Conservation (phyloP, 2,329 filamentous ascomycete genomes). For the Dryadomyces quercivorus region DNA sequence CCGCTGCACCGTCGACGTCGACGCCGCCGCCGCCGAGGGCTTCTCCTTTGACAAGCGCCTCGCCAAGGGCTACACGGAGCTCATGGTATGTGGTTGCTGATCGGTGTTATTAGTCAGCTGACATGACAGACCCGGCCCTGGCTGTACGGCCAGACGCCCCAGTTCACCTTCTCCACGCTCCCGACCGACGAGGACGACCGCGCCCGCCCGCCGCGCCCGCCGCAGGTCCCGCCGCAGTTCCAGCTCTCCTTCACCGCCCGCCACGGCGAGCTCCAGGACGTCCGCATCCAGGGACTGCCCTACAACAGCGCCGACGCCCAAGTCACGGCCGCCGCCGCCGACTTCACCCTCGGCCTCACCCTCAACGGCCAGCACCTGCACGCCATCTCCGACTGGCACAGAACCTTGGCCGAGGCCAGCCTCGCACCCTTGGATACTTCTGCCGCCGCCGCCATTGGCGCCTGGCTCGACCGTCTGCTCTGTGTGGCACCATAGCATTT, state of each 20-base stretch:
- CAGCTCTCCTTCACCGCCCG: slow-evolving; percentile 23
- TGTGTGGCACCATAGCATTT: slow-evolving; percentile 5
- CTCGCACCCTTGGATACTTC: slow-evolving; percentile 5
- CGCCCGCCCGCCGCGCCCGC: slow-evolving; percentile 36
- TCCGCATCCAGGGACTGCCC: slow-evolving; percentile 14
- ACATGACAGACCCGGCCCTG: slow-evolving; percentile 47
- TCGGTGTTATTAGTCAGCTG: neutral
- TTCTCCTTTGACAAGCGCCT: slow-evolving; percentile 29
- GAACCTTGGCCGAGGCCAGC: slow-evolving; percentile 11
- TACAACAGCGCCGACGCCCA: slow-evolving; percentile 6
- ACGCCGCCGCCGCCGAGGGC: slow-evolving; percentile 35
- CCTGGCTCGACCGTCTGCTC: slow-evolving; percentile 21
- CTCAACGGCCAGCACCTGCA: slow-evolving; percentile 15
- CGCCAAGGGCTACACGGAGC: slow-evolving; percentile 43
- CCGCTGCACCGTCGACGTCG: slow-evolving; percentile 26
- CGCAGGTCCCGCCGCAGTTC: slow-evolving; percentile 29
- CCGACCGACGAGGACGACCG: slow-evolving; percentile 46
- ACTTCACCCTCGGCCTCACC: slow-evolving; percentile 9
- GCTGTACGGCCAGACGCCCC: slow-evolving; percentile 78
- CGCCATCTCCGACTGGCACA: slow-evolving; percentile 18
- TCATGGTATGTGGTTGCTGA: slow-evolving; percentile 19
- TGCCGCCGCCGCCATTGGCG: slow-evolving; percentile 8
- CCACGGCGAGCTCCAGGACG: slow-evolving; percentile 24
- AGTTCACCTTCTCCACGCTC: slow-evolving; percentile 59
- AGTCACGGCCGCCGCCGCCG: neutral